Base-by-base conservation (phyloP, 2,329 filamentous ascomycete genomes). In the Xylaria sp. region DNA sequence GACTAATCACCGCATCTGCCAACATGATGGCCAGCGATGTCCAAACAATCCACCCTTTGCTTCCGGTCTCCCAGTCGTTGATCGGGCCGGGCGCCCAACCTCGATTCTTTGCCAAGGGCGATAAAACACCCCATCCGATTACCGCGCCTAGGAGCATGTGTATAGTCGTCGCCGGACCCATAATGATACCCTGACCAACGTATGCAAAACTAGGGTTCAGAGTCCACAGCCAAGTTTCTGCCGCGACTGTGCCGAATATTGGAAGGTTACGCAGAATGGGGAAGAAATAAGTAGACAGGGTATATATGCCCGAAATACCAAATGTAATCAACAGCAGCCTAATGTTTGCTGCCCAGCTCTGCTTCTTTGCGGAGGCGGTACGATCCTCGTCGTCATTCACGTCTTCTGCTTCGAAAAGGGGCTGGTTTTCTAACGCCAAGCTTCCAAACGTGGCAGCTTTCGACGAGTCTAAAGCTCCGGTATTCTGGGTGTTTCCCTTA, bases 41-140 rank as follows among this genome's bases (percentile, higher is more conserved):
- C 96, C 96, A 99, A 0, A 99, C 93, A 68, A 99, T 98, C 96
- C 96, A 99, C 45, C 95, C 96, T 81, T 98, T 97, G 78, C 93
- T 97, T 10, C 96, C 96, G 18, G 86, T 89, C 67, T 95, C 92
- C 96, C 96, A 99, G 78, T 97, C 92, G 63, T 89, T 86, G 0
- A 97, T 93, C 1, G 90, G 86, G 0, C 94, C 96, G 2, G 94
- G 92, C 10, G 96, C 96, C 96, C 96, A 99, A 2, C 92, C 93
- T 73, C 87, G 89, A 65, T 85, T 82, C 78, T 97, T 97, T 4
- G 96, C 94, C 8, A 98, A 80, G 0, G 96, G 96, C 3, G 94
- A 97, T 1, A 99, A 84, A 6, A 98, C 79, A 0, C 90, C 96
- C 96, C 96, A 99, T 30, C 96, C 96, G 10, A 97, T 76, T 18